These are phyloP conservation scores for Amylostereum chailletii DNA, from an alignment of 1,284 basidiomycete species.

Conservation along the genomic window DNA sequence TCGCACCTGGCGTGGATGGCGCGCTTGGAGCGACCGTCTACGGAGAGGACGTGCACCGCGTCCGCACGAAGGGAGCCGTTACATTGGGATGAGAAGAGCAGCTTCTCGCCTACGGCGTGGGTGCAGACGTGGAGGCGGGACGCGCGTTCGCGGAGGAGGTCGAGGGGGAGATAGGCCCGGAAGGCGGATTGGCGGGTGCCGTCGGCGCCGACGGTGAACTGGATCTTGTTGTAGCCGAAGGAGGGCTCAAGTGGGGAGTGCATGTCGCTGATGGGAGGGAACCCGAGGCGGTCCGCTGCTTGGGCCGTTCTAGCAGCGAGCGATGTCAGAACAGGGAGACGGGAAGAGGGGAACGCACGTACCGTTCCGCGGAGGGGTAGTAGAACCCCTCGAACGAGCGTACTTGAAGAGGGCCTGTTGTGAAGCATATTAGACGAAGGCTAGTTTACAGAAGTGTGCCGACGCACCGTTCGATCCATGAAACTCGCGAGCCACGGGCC, in stretches of 20 bases:
- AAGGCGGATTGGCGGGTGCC: conserved; percentile 3
- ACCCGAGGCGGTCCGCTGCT: conserved; percentile 2
- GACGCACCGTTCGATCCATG: conserved; percentile 3
- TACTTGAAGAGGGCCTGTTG: conserved; percentile 3
- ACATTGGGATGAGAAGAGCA: not conserved
- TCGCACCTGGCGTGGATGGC: not conserved
- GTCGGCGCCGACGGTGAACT: conserved; percentile 2
- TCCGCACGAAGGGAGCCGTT: not conserved
- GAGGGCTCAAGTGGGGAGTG: conserved; percentile 3
- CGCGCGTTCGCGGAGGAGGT: not conserved
- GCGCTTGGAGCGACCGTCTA: not conserved
- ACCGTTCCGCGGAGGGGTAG: not conserved
- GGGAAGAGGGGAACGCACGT: not conserved
- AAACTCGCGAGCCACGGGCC: not conserved
- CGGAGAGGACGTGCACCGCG: not conserved
- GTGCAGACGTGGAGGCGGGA: conserved; percentile 3
- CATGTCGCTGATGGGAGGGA: conserved; percentile 3
- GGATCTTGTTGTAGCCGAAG: conserved; percentile 5
- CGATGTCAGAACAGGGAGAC: not conserved
- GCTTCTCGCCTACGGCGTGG: not conserved
- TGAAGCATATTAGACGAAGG: not conserved
- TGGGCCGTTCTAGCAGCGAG: not conserved
- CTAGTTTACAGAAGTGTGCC: not conserved
- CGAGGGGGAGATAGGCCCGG: conserved; percentile 3
- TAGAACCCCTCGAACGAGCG: not conserved